Evolutionary conservation across 1,139 yeast species (phyloP), one percentile per base, ranked within the genome.

Genomic region (Saccharomycopsis crataegensis): DNA sequence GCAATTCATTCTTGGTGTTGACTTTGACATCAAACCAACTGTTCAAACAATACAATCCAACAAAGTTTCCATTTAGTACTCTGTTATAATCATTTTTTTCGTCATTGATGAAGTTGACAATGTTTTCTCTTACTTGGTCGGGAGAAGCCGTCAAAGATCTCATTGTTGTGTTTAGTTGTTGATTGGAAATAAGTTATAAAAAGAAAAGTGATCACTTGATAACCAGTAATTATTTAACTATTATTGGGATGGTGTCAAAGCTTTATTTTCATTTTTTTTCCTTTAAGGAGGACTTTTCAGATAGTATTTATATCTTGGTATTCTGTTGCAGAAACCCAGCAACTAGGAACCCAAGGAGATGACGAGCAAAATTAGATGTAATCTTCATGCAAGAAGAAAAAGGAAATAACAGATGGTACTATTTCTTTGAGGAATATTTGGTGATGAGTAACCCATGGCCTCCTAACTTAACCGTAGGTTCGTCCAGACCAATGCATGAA

Each of bases 61-160:
- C 58, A 45, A 44, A 56, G 43, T 56, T 56, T 3, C 58, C 58
- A 36, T 54, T 56, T 17, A 56, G 43, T 1, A 56, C 58, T 17
- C 48, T 46, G 44, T 53, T 56, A 46, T 56, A 56, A 34, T 54
- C 54, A 42, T 54, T 50, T 38, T 42, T 48, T 8, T 47, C 49
- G 56, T 77, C 80, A 58, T 59, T 60, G 22, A 62, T 58, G 50
- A 64, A 64, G 6, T 54, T 40, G 34, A 56, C 46, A 17, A 56
- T 41, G 9, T 46, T 37, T 12, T 46, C 57, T 46, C 57, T 47
- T 3, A 51, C 32, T 42, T 56, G 49, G 8, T 37, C 28, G 36
- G 49, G 54, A 14, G 52, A 33, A 8, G 42, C 12, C 14, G 58
- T 56, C 44, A 56, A 51, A 8, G 57, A 50, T 49, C 58, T 50